phyloP scores from a whole-genome alignment of 1,284 basidiomycete species.

The Rhodotorula sp. region DNA sequence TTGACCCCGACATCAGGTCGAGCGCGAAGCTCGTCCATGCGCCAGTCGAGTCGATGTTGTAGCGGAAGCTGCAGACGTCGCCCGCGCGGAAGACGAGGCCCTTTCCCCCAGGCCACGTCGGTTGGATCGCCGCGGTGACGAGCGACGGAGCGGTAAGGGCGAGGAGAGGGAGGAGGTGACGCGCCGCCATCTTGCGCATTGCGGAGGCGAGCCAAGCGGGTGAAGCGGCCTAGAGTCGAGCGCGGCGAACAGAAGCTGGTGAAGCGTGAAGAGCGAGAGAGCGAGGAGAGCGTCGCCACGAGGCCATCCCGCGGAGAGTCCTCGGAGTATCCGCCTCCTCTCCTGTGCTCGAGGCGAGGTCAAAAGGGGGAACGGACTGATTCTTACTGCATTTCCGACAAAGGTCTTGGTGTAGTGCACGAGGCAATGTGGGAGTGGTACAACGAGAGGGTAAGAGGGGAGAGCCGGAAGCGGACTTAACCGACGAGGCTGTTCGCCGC shows the following conservation, averaged over 20 bases:
- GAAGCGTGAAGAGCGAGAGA: neutral
- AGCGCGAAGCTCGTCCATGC: constrained; percentile 48
- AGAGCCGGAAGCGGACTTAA: no score
- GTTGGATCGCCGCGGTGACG: neutral
- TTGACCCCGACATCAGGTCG: constrained; percentile 76
- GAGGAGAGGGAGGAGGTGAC: neutral
- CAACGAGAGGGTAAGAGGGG: neutral
- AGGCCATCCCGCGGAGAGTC: neutral
- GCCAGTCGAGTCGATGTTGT: constrained; percentile 61
- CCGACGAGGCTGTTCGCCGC: constrained; percentile 69
- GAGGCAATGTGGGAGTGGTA: neutral
- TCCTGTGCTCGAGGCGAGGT: neutral
- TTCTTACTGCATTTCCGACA: neutral
- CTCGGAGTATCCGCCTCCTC: neutral
- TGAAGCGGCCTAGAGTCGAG: neutral
- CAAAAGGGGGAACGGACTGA: neutral
- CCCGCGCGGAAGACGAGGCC: constrained; percentile 61
- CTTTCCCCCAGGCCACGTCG: constrained; percentile 52
- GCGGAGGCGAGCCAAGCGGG: neutral
- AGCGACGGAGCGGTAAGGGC: neutral
- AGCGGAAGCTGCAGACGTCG: constrained; percentile 59
- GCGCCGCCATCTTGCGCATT: neutral
- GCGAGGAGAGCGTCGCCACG: neutral
- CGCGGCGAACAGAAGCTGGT: no score
- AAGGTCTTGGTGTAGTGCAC: neutral